Conservation (phyloP, 805 yeast species). For the Candida ponderosae region DNA sequence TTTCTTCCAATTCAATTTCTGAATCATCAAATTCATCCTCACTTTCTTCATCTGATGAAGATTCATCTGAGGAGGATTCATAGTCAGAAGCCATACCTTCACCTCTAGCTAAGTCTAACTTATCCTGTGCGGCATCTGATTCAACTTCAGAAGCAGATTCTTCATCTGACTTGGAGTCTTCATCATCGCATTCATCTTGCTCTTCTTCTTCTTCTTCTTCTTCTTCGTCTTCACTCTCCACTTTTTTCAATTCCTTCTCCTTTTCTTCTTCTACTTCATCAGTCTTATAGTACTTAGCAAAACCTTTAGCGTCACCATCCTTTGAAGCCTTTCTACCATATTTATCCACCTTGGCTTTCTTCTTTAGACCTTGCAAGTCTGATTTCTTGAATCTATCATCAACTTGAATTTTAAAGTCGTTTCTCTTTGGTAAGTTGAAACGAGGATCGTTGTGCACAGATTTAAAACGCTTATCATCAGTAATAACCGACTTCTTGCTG, state of each 20-base stretch:
- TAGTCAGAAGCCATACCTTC: constrained; percentile 38
- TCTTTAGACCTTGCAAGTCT: constrained; percentile 49
- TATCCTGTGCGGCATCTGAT: constrained; percentile 11
- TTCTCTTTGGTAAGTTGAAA: constrained; percentile 66
- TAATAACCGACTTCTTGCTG: constrained; percentile 16
- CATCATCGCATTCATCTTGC: constrained; percentile 11
- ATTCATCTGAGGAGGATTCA: constrained; percentile 35
- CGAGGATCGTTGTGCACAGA: constrained; percentile 82
- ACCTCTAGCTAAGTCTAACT: constrained; percentile 61
- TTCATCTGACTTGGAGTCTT: constrained; percentile 9
- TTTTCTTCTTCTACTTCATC: constrained; percentile 12
- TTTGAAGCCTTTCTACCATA: constrained; percentile 68
- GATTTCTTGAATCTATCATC: constrained; percentile 78
- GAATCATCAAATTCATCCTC: constrained; percentile 42
- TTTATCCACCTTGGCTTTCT: constrained; percentile 61
- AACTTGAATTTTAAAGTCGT: constrained; percentile 64
- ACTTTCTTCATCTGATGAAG: constrained; percentile 35
- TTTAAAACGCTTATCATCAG: constrained; percentile 70
- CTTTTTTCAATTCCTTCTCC: constrained; percentile 6
- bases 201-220: constrained; percentile 16
- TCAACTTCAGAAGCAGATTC: constrained; percentile 5
- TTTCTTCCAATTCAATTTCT: constrained; percentile 47
- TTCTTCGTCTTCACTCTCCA: constrained; percentile 59
- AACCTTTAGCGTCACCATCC: constrained; percentile 37
- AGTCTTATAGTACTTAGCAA: constrained; percentile 57